A percentile compares a stretch with the other conserved stretches of the same genome.
phyloP scores from a whole-genome alignment of 2,329 filamentous ascomycete genomes.

The Neofusicoccum ribis region DNA sequence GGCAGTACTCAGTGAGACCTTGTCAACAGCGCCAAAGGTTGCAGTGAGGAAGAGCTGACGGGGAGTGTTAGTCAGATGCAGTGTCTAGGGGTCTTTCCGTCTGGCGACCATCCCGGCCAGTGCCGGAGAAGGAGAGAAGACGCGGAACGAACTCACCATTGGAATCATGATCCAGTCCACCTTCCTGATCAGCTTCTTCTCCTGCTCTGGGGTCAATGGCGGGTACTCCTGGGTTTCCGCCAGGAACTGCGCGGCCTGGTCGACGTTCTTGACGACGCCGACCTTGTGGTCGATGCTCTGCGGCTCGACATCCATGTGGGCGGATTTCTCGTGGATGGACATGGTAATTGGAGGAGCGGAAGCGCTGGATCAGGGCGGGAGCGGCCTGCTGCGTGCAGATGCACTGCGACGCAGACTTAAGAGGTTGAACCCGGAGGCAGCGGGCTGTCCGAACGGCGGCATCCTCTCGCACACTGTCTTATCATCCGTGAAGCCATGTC shows the following conservation, averaged over 20 bases:
- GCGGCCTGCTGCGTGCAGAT: neutral
- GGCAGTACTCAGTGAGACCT: slow-evolving; percentile 44
- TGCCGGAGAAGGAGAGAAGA: slow-evolving; percentile 38
- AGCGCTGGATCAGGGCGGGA: neutral
- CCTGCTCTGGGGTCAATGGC: slow-evolving; percentile 27
- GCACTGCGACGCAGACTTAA: neutral
- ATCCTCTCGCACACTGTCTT: neutral
- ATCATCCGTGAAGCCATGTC: neutral
- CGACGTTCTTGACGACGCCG: slow-evolving; percentile 21
- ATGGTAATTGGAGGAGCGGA: neutral
- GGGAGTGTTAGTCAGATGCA: neutral
- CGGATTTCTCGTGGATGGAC: neutral
- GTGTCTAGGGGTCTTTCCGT: too few relatives aligned
- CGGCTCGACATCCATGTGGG: neutral
- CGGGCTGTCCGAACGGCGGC: neutral
- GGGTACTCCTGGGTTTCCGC: slow-evolving; percentile 24
- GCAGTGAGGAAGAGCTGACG: slow-evolving; percentile 12
- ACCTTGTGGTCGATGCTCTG: slow-evolving; percentile 1
- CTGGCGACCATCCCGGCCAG: neutral
- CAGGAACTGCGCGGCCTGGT: slow-evolving; percentile 31
- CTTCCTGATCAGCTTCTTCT: slow-evolving; percentile 25
- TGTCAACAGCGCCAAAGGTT: slow-evolving; percentile 43
- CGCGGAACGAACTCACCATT: slow-evolving; percentile 42
- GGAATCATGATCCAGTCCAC: slow-evolving; percentile 18
- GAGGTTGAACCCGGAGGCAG: neutral